Evolutionary conservation across 495 filamentous ascomycete species (phyloP).

Genomic region (Talaromyces stipitatus): DNA sequence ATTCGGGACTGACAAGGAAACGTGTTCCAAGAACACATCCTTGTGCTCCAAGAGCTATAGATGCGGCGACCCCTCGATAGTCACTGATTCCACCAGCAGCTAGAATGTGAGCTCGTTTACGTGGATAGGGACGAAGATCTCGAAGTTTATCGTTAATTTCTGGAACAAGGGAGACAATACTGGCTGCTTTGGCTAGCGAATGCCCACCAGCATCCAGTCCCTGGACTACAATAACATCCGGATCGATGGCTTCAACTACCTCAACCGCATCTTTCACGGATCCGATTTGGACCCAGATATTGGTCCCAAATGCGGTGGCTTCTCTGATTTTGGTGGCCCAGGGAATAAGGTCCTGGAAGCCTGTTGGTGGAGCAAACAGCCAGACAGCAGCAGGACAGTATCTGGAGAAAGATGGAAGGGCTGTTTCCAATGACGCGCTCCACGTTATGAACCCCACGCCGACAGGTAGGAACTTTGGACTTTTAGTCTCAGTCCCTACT

Average conservation of each 20-base stretch:
- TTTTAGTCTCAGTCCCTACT: constrained; percentile 1
- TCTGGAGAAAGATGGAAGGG: constrained; percentile 30
- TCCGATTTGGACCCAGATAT: constrained; percentile 66
- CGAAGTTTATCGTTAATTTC: constrained; percentile 48
- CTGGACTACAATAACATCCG: constrained; percentile 64
- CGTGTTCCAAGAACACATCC: constrained; percentile 64
- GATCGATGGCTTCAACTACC: constrained; percentile 25
- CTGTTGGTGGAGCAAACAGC: constrained; percentile 51
- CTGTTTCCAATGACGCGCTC: constrained; percentile 31
- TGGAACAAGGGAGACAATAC: constrained; percentile 47
- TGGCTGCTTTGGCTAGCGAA: constrained; percentile 48
- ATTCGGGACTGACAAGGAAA: constrained; percentile 54
- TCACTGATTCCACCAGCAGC: constrained; percentile 66
- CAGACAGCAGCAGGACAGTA: constrained; percentile 55
- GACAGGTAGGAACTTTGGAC: constrained; percentile 35
- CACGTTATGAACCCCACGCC: constrained; percentile 53
- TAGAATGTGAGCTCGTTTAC: constrained; percentile 19
- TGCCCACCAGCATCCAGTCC: constrained; percentile 71
- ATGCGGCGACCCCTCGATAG: constrained; percentile 52
- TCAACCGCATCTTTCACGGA: constrained; percentile 49
- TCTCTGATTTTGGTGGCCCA: constrained; percentile 43
- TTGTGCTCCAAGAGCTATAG: constrained; percentile 53
- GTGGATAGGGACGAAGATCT: neutral
- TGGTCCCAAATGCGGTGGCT: constrained; percentile 28
- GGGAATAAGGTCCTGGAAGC: constrained; percentile 33